Conservation (phyloP, 305 asterid genomes). For the Solanum hybrid region DNA sequence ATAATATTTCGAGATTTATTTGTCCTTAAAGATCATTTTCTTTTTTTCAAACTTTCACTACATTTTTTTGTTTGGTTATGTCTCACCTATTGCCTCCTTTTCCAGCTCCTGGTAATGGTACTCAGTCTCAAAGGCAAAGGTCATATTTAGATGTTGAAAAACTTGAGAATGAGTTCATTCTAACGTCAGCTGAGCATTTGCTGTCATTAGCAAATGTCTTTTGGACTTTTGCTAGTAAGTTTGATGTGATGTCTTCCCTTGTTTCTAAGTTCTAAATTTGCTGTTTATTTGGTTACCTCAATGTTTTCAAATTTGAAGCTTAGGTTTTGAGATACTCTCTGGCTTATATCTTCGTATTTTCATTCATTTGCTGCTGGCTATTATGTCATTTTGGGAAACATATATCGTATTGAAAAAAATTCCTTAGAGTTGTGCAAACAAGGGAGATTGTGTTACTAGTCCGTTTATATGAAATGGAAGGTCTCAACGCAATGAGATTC, state of each 20-base stretch:
- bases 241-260: neutral
- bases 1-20: slow-evolving; percentile 5
- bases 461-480: neutral
- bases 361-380: neutral
- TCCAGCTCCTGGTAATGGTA: slow-evolving; percentile 51
- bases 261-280: neutral
- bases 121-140: slow-evolving; percentile 40
- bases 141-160: slow-evolving; percentile 64
- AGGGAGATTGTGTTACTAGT: neutral
- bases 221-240: slow-evolving; percentile 67
- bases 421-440: neutral
- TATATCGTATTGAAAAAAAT: neutral
- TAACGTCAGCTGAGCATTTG: slow-evolving; percentile 66
- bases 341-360: neutral
- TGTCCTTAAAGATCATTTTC: neutral
- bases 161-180: slow-evolving; percentile 79
- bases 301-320: neutral
- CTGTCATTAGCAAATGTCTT: slow-evolving; percentile 60
- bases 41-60: neutral
- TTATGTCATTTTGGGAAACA: neutral
- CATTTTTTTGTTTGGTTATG: neutral
- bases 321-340: neutral
- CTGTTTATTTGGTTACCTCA: neutral
- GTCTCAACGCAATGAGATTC: neutral
- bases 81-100: slow-evolving; percentile 10